Evolutionary conservation across 495 filamentous ascomycete species (phyloP).

Genomic region (Poronia punctata): DNA sequence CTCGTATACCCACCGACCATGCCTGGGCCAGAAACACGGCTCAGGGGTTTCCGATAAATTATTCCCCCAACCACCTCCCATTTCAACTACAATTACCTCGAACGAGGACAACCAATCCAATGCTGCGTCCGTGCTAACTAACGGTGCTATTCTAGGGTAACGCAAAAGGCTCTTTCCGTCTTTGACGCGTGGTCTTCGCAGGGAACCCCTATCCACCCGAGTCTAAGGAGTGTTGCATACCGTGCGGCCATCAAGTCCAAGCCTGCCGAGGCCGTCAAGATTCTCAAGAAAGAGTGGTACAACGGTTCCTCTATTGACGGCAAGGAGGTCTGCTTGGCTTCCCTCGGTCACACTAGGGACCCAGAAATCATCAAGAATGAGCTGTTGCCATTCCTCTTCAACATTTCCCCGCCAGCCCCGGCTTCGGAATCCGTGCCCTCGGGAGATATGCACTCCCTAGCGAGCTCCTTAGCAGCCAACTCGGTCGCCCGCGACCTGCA

Average conservation of each 20-base stretch:
- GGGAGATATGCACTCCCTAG: slow-evolving; percentile 81
- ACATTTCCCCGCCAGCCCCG: slow-evolving; percentile 52
- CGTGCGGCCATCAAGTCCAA: slow-evolving; percentile 67
- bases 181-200: slow-evolving; percentile 69
- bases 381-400: slow-evolving; percentile 74
- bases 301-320: slow-evolving; percentile 79
- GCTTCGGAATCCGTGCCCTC: slow-evolving; percentile 35
- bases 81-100: not conserved
- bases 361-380: slow-evolving; percentile 60
- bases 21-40: not conserved
- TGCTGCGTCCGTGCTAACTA: slow-evolving; percentile 9
- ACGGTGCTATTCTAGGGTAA: slow-evolving; percentile 39
- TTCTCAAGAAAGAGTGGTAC: slow-evolving; percentile 75
- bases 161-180: slow-evolving; percentile 61
- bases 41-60: slow-evolving; percentile 16
- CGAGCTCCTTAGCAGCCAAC: slow-evolving; percentile 64
- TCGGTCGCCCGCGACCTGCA: slow-evolving; percentile 57
- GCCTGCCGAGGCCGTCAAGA: slow-evolving; percentile 53
- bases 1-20: not conserved
- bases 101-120: no score
- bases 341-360: slow-evolving; percentile 68
- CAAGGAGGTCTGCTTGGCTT: slow-evolving; percentile 73
- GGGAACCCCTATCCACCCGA: slow-evolving; percentile 65
- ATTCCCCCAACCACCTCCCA: not conserved
- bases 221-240: slow-evolving; percentile 73